phyloP scores from a whole-genome alignment of 2,329 filamentous ascomycete species.

The Alternaria sp. region DNA sequence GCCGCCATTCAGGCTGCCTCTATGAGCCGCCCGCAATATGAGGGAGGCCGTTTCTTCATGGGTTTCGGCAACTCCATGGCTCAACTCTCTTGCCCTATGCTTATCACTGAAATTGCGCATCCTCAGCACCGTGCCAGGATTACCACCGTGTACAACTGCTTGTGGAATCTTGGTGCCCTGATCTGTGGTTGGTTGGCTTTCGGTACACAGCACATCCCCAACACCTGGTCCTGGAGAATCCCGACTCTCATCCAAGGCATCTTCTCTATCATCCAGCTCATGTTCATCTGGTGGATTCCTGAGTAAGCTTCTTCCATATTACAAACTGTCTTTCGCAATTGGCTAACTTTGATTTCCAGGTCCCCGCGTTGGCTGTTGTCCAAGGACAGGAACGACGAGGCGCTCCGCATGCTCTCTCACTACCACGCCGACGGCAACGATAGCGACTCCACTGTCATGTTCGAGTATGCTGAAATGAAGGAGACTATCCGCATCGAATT shows the following conservation, averaged over 20 bases:
- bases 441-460: slow-evolving; percentile 69
- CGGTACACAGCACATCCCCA: slow-evolving; percentile 51
- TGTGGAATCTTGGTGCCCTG: slow-evolving; percentile 69
- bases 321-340: background rate
- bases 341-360: background rate
- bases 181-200: slow-evolving; percentile 68
- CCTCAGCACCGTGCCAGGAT: slow-evolving; percentile 72
- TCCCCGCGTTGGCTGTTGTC: slow-evolving; percentile 66
- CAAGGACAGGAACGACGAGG: slow-evolving; percentile 70
- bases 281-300: slow-evolving; percentile 69
- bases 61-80: slow-evolving; percentile 74
- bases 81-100: slow-evolving; percentile 70
- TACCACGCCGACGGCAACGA: slow-evolving; percentile 70
- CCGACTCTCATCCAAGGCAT: slow-evolving; percentile 63
- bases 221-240: slow-evolving; percentile 61
- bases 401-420: slow-evolving; percentile 67
- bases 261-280: slow-evolving; percentile 64
- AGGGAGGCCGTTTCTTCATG: slow-evolving; percentile 68
- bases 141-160: slow-evolving; percentile 72
- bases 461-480: slow-evolving; percentile 73
- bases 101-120: slow-evolving; percentile 73
- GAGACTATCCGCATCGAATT: slow-evolving; percentile 69
- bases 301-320: slow-evolving; percentile 49
- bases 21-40: slow-evolving; percentile 57
- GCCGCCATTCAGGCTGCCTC: slow-evolving; percentile 45